Percentiles rank a stretch among this genome's conserved stretches.
Evolutionary conservation across 2,329 filamentous ascomycete genomes (phyloP).

Genomic region (Graphilbum ipis-grandicollis): DNA sequence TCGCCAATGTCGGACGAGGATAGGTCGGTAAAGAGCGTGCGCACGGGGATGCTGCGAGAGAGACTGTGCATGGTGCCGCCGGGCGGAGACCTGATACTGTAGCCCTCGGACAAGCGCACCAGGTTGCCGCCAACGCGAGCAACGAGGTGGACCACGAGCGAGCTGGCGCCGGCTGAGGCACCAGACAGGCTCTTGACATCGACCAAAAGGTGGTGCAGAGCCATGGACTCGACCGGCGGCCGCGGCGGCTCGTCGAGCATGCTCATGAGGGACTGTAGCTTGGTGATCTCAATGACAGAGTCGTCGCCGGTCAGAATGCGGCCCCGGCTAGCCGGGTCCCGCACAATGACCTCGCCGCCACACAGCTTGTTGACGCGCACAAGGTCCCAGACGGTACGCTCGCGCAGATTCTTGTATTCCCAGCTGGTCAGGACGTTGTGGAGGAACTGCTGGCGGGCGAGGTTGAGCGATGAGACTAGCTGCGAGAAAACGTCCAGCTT

Average conservation of each 20-base stretch:
- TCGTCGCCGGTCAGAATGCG: constrained; percentile 82
- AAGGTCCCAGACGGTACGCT: constrained; percentile 89
- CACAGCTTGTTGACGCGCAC: constrained; percentile 90
- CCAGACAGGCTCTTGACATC: constrained; percentile 73
- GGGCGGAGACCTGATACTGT: constrained; percentile 58
- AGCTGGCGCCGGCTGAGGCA: constrained; percentile 56
- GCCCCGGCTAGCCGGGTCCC: constrained; percentile 68
- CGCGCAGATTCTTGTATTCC: constrained; percentile 65
- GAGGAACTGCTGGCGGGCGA: constrained; percentile 73
- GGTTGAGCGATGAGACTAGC: constrained; percentile 68
- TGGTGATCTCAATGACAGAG: constrained; percentile 79
- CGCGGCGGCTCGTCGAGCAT: constrained; percentile 70
- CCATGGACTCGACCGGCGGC: constrained; percentile 45
- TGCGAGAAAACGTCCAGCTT: constrained; percentile 66
- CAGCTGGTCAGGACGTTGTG: constrained; percentile 83
- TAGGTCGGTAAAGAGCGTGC: constrained; percentile 77
- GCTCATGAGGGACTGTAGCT: constrained; percentile 89
- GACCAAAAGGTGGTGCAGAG: constrained; percentile 66
- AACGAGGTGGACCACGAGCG: constrained; percentile 62
- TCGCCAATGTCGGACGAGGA: constrained; percentile 57
- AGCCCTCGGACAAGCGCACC: constrained; percentile 64
- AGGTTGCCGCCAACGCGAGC: constrained; percentile 48
- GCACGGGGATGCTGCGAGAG: constrained; percentile 49
- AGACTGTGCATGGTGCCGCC: constrained; percentile 53
- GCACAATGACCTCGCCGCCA: constrained; percentile 83